A percentile compares a stretch with the other conserved stretches of the same genome.
Conservation (phyloP, 1,284 basidiomycete genomes). For the Testicularia cyperi region DNA sequence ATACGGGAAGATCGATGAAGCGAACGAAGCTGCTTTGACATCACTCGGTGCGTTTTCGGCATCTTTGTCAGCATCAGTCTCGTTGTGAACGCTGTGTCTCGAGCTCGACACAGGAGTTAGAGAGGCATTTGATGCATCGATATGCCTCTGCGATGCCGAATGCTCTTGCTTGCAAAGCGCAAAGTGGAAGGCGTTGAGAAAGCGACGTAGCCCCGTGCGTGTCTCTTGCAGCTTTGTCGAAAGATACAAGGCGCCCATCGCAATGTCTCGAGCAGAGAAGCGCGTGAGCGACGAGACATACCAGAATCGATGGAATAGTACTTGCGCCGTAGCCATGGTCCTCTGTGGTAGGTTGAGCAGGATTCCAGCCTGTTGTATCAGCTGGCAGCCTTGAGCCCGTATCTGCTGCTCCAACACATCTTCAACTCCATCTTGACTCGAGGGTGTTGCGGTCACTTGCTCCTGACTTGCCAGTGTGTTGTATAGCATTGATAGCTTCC, state of each 20-base stretch:
- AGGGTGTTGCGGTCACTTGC: constrained; percentile 79
- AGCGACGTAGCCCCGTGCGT: constrained; percentile 82
- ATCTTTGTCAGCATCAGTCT: background rate
- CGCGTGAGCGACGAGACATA: constrained; percentile 90
- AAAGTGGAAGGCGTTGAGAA: constrained; percentile 91
- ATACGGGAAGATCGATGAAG: no score
- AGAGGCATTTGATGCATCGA: no score
- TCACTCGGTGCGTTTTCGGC: no score
- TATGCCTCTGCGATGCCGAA: background rate
- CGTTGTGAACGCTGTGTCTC: background rate
- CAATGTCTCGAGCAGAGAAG: constrained; percentile 85
- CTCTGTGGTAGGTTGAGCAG: constrained; percentile 92
- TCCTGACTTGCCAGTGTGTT: constrained; percentile 80
- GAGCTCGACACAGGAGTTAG: no score
- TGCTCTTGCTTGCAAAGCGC: constrained; percentile 60
- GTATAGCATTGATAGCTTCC: constrained; percentile 62
- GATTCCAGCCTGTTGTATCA: constrained; percentile 91
- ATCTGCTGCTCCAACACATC: constrained; percentile 79
- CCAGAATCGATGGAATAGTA: constrained; percentile 95
- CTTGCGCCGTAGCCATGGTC: constrained; percentile 92
- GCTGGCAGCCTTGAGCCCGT: constrained; percentile 73
- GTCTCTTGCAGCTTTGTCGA: constrained; percentile 96
- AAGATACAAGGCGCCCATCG: constrained; percentile 88
- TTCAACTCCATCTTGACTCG: constrained; percentile 77
- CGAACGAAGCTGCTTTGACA: no score